Percentiles rank a stretch among this genome's conserved stretches.
phyloP scores from a whole-genome alignment of 2,329 filamentous ascomycete genomes.

The Pseudodiploospora longispora region DNA sequence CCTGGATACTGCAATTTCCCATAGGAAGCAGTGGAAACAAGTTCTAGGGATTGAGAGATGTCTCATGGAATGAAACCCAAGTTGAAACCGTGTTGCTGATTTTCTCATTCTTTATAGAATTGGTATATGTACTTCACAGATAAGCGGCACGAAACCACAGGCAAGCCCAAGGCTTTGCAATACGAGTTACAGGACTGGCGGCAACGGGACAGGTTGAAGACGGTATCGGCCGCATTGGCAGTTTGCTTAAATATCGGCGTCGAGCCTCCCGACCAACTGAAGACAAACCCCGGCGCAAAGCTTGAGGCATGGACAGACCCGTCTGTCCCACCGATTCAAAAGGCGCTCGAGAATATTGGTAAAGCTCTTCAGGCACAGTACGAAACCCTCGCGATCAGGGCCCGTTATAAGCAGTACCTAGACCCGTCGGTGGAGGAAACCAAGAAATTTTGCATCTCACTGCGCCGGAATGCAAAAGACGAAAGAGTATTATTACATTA shows the following conservation, averaged over 20 bases:
- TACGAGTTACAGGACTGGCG: slow-evolving; percentile 84
- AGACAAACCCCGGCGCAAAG: slow-evolving; percentile 87
- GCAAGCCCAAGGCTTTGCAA: slow-evolving; percentile 64
- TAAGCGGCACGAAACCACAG: slow-evolving; percentile 92
- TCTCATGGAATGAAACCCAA: not conserved
- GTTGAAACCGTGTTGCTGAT: not conserved
- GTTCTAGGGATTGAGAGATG: too few relatives aligned
- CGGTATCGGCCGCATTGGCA: slow-evolving; percentile 86
- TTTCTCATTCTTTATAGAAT: slow-evolving; percentile 46
- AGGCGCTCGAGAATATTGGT: slow-evolving; percentile 87
- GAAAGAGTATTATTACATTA: slow-evolving; percentile 97
- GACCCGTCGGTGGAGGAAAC: slow-evolving; percentile 97
- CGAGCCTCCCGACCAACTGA: slow-evolving; percentile 92
- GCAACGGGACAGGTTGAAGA: slow-evolving; percentile 93
- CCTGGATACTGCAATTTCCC: too few relatives aligned
- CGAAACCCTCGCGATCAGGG: slow-evolving; percentile 86
- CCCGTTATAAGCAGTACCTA: slow-evolving; percentile 94
- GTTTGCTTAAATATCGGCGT: slow-evolving; percentile 97
- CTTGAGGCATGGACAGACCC: slow-evolving; percentile 97
- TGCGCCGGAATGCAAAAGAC: slow-evolving; percentile 88
- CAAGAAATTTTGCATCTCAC: slow-evolving; percentile 87
- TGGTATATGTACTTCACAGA: slow-evolving; percentile 99
- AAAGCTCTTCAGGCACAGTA: slow-evolving; percentile 96
- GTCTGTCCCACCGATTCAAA: slow-evolving; percentile 68
- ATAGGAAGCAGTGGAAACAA: too few relatives aligned